These are phyloP conservation scores for Vitis rupestris DNA, from an alignment of 164 flowering plant species.

Conservation along the genomic window DNA sequence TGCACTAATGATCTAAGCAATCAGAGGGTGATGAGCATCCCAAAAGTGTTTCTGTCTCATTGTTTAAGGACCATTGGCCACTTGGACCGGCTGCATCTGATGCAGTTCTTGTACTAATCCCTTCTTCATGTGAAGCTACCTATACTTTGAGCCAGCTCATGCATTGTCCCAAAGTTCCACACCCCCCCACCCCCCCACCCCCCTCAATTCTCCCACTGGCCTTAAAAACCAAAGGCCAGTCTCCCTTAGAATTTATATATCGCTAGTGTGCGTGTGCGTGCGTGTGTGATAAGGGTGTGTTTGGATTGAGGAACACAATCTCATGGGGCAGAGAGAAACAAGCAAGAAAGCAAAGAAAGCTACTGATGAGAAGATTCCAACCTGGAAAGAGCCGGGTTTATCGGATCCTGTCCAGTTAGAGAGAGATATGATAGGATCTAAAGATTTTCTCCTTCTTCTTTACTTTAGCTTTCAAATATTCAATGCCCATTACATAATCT, in stretches of 20 bases:
- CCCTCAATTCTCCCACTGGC: too few species aligned
- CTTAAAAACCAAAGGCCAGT: too few species aligned
- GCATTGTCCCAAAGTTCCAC: conserved; percentile 6
- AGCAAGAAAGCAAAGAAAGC: not conserved
- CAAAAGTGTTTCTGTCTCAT: conserved; percentile 6
- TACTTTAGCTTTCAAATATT: conserved; percentile 15
- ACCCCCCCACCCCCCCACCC: too few species aligned
- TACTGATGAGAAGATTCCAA: conserved; percentile 13
- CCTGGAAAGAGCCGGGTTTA: conserved; percentile 39
- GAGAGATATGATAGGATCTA: conserved; percentile 17
- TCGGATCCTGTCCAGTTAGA: conserved; percentile 34
- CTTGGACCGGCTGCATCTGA: conserved; percentile 1
- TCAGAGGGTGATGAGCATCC: conserved; percentile 9
- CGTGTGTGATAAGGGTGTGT: not conserved
- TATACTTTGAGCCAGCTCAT: conserved; percentile 15
- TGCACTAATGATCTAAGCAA: conserved; percentile 7
- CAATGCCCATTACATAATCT: conserved; percentile 16
- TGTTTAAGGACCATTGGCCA: conserved; percentile 17
- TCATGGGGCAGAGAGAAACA: conserved; percentile 3
- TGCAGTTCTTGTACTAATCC: not conserved
- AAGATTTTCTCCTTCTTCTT: conserved; percentile 16
- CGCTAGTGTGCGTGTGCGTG: too few species aligned
- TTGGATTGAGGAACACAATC: not conserved
- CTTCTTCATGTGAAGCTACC: conserved; percentile 4
- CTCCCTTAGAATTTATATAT: too few species aligned